Conservation (phyloP, 495 filamentous ascomycete genomes). For the Trichoderma reesei region DNA sequence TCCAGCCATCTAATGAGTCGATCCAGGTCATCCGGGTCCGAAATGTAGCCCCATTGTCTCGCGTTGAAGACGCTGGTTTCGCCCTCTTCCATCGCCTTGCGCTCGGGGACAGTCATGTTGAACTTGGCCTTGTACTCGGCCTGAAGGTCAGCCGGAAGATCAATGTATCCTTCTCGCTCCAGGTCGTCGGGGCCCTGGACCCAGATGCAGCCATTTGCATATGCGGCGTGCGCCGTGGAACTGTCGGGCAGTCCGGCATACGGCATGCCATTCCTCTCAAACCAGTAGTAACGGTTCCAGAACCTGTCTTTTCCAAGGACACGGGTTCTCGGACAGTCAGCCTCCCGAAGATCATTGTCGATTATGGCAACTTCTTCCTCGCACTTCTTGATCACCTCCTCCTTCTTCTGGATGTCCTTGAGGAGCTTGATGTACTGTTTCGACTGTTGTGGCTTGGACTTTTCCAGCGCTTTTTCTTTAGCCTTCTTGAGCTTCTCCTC, state of each 20-base stretch:
- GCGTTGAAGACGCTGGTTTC: conserved; percentile 67
- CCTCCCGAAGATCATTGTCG: conserved; percentile 87
- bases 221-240: conserved; percentile 76
- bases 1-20: conserved; percentile 82
- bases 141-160: conserved; percentile 55
- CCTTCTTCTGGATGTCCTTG: conserved; percentile 78
- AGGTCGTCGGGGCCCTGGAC: conserved; percentile 89
- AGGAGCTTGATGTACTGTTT: conserved; percentile 77
- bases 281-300: conserved; percentile 98
- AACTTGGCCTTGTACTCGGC: conserved; percentile 54
- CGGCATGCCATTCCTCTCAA: conserved; percentile 97
- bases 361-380: conserved; percentile 75
- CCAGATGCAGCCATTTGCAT: conserved; percentile 93
- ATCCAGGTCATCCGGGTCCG: conserved; percentile 66
- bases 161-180: conserved; percentile 74
- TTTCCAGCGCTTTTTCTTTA: conserved; percentile 69
- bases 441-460: conserved; percentile 74
- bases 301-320: conserved; percentile 88
- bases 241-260: conserved; percentile 79
- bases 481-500: conserved; percentile 75
- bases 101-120: conserved; percentile 70
- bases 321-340: conserved; percentile 81
- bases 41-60: conserved; percentile 82
- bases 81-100: conserved; percentile 81
- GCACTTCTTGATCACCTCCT: conserved; percentile 63